Base-by-base conservation (phyloP, 139 green algal species). In the Chlamydomonas incerta region DNA sequence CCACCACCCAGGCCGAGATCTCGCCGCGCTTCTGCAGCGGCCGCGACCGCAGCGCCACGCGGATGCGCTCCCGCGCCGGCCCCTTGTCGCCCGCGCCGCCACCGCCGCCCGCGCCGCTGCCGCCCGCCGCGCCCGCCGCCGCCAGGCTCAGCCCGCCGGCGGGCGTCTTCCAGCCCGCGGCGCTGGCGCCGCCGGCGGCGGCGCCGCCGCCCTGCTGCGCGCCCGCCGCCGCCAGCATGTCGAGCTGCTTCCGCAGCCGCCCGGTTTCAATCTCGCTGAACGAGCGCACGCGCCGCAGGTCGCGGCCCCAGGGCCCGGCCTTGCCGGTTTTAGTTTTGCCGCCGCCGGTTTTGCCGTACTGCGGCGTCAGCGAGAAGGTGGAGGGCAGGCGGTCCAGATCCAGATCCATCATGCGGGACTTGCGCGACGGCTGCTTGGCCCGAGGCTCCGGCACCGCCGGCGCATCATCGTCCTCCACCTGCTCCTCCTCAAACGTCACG, bases 1-100 rank as follows among this genome's bases (percentile, higher is more conserved):
- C 77, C 1, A 89, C n/a, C 6, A 80, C 23, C 76, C 80, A 90
- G 17, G 86, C 79, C 3, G 34, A 41, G 17, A 81, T 20, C 52
- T 90, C 86, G 29, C 65, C 37, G 1, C n/a, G 17, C 31, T 73
- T 33, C 52, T n/a, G 10, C 66, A 87, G 72, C 57, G 87, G 87
- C 41, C 81, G 41, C 9, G 74, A 41, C 24, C 87, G 72, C 73
- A 90, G 67, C n/a, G 81, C 87, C 66, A 87, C 86, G 0, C 80
- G 86, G 14, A 90, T 79, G 1, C 81, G 72, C 80, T 86, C 86
- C 31, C 75, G 63, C 4, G 46, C n/a, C 23, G 74, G 74, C 74
- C 17, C 46, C 50, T n/a, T 60, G n/a, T 55, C 13, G 72, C 15
- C 15, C 29, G 24, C 41, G 26, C 15, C 47, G 41, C 37, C 70